Base-by-base conservation (phyloP, 2,329 filamentous ascomycete species). In the Xylaria arbuscula region DNA sequence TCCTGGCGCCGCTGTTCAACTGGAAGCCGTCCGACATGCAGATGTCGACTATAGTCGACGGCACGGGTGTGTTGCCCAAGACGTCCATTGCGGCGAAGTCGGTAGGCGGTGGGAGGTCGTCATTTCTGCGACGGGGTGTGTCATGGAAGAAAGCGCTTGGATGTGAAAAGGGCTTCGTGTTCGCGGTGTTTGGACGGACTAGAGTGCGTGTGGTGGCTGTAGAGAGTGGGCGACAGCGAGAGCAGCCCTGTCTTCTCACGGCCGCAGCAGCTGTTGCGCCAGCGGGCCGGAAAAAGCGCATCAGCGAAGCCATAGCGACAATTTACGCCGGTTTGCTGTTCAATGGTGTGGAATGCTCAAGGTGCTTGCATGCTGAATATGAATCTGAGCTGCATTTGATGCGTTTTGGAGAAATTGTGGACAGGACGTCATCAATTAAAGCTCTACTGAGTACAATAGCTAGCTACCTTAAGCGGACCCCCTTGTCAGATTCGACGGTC, bases 21-120 rank as follows among this genome's bases (percentile, higher is more conserved):
- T 92, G 89, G 80, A 99, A 99, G 1, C 96, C 96, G 75, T 95
- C 90, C 68, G 87, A 83, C 67, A 92, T 88, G 81, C 93, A 97
- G 6, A 92, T 89, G 74, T 98, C 94, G 54, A 99, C 89, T 1
- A 90, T 89, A 0, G 93, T 97, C 0, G 93, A 90, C 0, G 95
- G 96, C 3, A 88, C 84, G 0, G 93, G 92, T 0, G 90, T 89
- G 72, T 89, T 89, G 48, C 88, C 90, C 4, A 98, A 86, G 7
- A 99, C 90, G 78, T 99, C 90, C 72, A 98, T 85, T 15, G 87
- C 86, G 50, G 81, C 83, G 73, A 98, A 93, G 80, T 96, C 91
- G 2, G 86, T 86, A 13, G 80, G 78, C 2, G 81, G 80, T 7
- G 80, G 75, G 15, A 79, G 75, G 22, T 70, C 69, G 38, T 53